These are phyloP conservation scores for Xylariaceae sp. DNA, from an alignment of 2,329 filamentous ascomycete genomes.

Conservation along the genomic window DNA sequence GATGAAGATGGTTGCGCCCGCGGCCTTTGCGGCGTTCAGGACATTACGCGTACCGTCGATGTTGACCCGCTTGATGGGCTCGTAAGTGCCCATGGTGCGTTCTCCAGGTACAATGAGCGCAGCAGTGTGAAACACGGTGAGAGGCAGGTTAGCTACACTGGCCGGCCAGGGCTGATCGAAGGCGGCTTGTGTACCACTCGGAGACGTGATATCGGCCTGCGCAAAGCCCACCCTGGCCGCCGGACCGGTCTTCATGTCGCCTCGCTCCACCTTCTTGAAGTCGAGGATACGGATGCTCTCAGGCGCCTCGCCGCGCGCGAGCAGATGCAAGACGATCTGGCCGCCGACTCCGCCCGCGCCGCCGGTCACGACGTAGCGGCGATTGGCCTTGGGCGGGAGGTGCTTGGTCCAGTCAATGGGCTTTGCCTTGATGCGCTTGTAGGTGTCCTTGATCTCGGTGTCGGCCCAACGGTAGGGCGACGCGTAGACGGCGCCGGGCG, in stretches of 20 bases:
- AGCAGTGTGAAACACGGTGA: slow-evolving; percentile 48
- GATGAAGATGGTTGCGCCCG: slow-evolving; percentile 41
- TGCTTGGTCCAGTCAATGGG: slow-evolving; percentile 30
- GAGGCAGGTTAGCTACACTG: slow-evolving; percentile 35
- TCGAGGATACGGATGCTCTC: slow-evolving; percentile 45
- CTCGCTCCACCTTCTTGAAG: slow-evolving; percentile 36
- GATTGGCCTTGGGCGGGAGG: slow-evolving; percentile 33
- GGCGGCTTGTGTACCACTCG: slow-evolving; percentile 34
- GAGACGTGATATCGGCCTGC: slow-evolving; percentile 42
- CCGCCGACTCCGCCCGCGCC: slow-evolving; percentile 44
- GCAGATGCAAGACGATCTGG: slow-evolving; percentile 44
- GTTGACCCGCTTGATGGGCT: slow-evolving; percentile 40
- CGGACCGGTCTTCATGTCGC: slow-evolving; percentile 36
- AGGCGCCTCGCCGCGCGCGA: slow-evolving; percentile 42
- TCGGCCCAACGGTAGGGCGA: slow-evolving; percentile 33
- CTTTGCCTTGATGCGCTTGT: slow-evolving; percentile 28
- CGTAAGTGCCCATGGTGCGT: slow-evolving; percentile 37
- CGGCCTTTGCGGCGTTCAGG: slow-evolving; percentile 37
- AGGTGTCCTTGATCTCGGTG: slow-evolving; percentile 29
- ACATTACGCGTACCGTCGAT: slow-evolving; percentile 43
- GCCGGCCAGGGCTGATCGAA: slow-evolving; percentile 41
- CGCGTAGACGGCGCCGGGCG: slow-evolving; percentile 26
- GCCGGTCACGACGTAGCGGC: slow-evolving; percentile 36
- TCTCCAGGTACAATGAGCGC: slow-evolving; percentile 43
- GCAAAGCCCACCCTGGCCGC: slow-evolving; percentile 36